Base-by-base conservation (phyloP, 1,139 yeast genomes). In the Taphrina flavorubra region DNA sequence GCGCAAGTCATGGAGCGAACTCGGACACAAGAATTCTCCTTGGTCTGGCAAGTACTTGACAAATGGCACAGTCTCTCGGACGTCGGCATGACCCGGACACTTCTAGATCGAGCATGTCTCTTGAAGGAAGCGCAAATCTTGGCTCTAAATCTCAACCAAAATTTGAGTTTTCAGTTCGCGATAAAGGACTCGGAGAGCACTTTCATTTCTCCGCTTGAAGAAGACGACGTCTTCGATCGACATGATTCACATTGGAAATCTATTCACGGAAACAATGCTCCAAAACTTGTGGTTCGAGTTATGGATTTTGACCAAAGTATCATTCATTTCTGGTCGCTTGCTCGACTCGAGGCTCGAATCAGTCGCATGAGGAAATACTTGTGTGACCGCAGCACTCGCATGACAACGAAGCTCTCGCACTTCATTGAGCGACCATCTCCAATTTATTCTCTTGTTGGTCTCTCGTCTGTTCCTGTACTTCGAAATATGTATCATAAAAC, bases 41-140 rank as follows among this genome's bases (percentile, higher is more conserved):
- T 49, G 13, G 53, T 49, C 36, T 49, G 14, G 36, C 36, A 20
- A 20, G 58, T 70, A 20, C 31, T 69, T 8, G 42, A 57, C 10
- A 51, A 53, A 18, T 74, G 76, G 76, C 64, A 60, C 18, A 44
- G 47, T 0, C 68, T 42, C 4, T 62, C 69, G 10, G 18, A 59
- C 36, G 64, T 73, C 56, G 44, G 69, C 25, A 66, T 71, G 55
- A 65, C 71, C 11, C 70, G 70, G 16, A 56, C 68, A 25, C 58
- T 74, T 1, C 63, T 74, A 11, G 62, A 68, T 1, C 51, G 56
- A 16, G 69, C 74, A 0, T 61, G 69, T 10, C 44, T 69, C 13
- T 68, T 76, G 42, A 71, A 71, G 63, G 69, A 71, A 20, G 76
- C 76, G 1, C 77, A 76, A 68, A 65, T 69, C 4, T 42, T 73